A percentile compares a stretch with the other conserved stretches of the same genome.
These are phyloP conservation scores for Alternaria burnsii DNA, from an alignment of 2,329 filamentous ascomycete genomes.

Conservation along the genomic window DNA sequence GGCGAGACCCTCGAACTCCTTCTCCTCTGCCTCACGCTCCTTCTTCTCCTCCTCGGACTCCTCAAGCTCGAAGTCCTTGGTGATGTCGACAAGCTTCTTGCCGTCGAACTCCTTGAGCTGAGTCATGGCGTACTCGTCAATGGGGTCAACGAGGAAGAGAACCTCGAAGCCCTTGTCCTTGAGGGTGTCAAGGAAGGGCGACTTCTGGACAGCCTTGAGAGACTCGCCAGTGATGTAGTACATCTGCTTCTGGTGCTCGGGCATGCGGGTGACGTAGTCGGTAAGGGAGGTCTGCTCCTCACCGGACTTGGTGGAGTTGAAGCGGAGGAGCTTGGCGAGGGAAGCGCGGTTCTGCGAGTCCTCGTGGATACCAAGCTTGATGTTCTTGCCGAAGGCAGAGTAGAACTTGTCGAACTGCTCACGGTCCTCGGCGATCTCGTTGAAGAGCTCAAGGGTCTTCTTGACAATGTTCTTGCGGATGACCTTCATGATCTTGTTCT, in stretches of 20 bases:
- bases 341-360: constrained; percentile 93
- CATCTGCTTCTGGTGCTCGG: constrained; percentile 99
- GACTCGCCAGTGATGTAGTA: constrained; percentile 99
- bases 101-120: constrained; percentile 99
- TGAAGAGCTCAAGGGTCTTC: constrained; percentile 99
- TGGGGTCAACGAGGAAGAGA: constrained; percentile 98
- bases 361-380: constrained; percentile 99
- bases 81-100: constrained; percentile 99
- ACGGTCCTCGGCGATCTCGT: constrained; percentile 98
- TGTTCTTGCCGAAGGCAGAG: constrained; percentile 99
- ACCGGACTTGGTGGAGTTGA: constrained; percentile 98
- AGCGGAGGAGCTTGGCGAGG: constrained; percentile 98
- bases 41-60: constrained; percentile 99
- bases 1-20: constrained; percentile 93
- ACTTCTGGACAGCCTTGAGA: constrained; percentile 96
- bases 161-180: constrained; percentile 99
- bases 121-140: constrained; percentile 99
- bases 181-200: constrained; percentile 97
- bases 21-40: constrained; percentile 93
- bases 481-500: constrained; percentile 99
- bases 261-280: constrained; percentile 99
- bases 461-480: constrained; percentile 99
- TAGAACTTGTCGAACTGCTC: constrained; percentile 99
- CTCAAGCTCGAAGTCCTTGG: constrained; percentile 99
- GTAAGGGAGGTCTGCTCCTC: constrained; percentile 93